Conservation (phyloP, 1,284 basidiomycete species). For the Trametes hirsuta region DNA sequence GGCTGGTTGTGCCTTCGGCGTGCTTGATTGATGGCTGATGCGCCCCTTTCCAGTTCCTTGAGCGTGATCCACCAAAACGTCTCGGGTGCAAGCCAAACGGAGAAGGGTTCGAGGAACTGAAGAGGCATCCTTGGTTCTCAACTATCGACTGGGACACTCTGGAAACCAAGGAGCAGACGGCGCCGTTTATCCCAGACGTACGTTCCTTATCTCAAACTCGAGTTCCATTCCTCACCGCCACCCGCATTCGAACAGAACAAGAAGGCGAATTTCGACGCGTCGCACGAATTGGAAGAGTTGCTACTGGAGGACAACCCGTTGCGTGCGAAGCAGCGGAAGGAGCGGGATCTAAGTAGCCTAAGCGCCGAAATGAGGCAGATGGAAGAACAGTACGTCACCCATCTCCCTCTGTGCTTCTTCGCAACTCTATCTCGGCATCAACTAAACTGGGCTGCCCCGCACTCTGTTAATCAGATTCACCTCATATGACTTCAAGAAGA, state of each 20-base stretch:
- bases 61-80: conserved; percentile 82
- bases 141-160: conserved; percentile 87
- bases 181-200: conserved; percentile 94
- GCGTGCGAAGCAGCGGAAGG: conserved; percentile 92
- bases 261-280: conserved; percentile 99
- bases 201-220: conserved; percentile 33
- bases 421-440: conserved; percentile 1
- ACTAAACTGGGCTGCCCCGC: neutral
- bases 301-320: conserved; percentile 96
- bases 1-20: neutral
- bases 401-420: conserved; percentile 3
- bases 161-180: conserved; percentile 76
- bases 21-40: conserved; percentile 13
- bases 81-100: conserved; percentile 82
- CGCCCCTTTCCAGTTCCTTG: conserved; percentile 65
- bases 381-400: conserved; percentile 88
- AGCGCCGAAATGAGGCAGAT: conserved; percentile 94
- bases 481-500: conserved; percentile 83
- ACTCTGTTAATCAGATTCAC: conserved; percentile 56
- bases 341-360: conserved; percentile 80
- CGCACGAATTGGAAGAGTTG: conserved; percentile 96
- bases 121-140: conserved; percentile 86
- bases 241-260: conserved; percentile 65
- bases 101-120: conserved; percentile 80
- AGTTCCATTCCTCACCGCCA: neutral